Base-by-base conservation (phyloP, 176 grass and related monocot genomes). In the Dendrocalamus sinicus region DNA sequence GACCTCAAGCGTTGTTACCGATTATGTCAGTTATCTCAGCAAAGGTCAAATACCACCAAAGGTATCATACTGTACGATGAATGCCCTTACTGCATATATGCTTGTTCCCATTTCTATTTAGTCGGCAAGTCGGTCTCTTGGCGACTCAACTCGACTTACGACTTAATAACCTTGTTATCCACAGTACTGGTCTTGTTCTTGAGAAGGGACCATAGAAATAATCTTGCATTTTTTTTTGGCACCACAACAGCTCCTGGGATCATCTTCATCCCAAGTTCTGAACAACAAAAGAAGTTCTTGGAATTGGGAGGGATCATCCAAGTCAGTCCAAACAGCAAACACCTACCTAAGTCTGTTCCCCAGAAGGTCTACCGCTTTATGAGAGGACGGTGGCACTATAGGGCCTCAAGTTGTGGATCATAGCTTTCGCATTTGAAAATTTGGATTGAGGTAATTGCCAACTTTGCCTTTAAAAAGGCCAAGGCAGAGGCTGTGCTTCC, bases 1-100 rank as follows among this genome's bases (percentile, higher is more conserved):
- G 81, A 99, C 94, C 59, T 91, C 90, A 67, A 86, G 86, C 12
- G 85, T 94, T 88, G 87, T 96, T 63, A 94, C 88, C 0, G 93
- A 99, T 24, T 96, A 99, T 88, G 92, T 99, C 46, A 92, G 96
- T 81, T 99, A 96, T 86, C 93, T 96, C 71, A 95, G 85, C 85
- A 99, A 99, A 89, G 96, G 96, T 73, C 96, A 99, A 92, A 94
- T 96, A 83, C 96, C 96, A 87, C 96, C 93, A 81, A 96, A 94
- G 96, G 93, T 96, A 91, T 72, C 16, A 61, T 82, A 66, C 46
- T 66, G 43, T 79, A 91, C 81, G 32, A 74, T 83, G 63, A 91
- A 74, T 91, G 24, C 58, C 64, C 60, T 55, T 88, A 77, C 69
- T 81, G 23, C 60, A 81, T 37, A 61, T 75, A 81, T 65, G 41